phyloP scores from a whole-genome alignment of 1,284 basidiomycete genomes.

The Abortiporus biennis region DNA sequence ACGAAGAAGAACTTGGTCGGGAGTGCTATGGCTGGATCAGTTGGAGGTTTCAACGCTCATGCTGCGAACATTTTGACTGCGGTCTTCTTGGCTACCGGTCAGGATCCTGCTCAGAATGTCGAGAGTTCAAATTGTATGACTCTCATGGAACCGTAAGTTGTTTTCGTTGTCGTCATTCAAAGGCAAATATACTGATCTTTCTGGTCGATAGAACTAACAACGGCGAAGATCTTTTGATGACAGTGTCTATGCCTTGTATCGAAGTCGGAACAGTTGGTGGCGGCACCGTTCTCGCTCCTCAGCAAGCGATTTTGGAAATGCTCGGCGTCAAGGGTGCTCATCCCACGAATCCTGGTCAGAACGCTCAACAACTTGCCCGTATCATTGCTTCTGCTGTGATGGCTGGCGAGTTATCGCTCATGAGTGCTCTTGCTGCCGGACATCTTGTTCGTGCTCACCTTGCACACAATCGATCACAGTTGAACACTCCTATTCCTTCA shows the following conservation, averaged over 20 bases:
- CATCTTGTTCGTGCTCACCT: slow-evolving; percentile 89
- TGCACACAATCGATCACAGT: slow-evolving; percentile 73
- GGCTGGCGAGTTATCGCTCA: slow-evolving; percentile 89
- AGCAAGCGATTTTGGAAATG: slow-evolving; percentile 88
- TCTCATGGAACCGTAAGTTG: slow-evolving; percentile 90
- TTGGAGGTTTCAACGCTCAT: slow-evolving; percentile 99
- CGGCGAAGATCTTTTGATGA: slow-evolving; percentile 88
- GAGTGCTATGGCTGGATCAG: slow-evolving; percentile 94
- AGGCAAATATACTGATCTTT: slow-evolving; percentile 7
- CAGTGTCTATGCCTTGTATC: slow-evolving; percentile 92
- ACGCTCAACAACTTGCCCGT: slow-evolving; percentile 82
- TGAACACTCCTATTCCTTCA: slow-evolving; percentile 60
- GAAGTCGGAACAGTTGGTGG: slow-evolving; percentile 97
- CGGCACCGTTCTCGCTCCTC: slow-evolving; percentile 87
- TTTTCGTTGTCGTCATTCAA: slow-evolving; percentile 1
- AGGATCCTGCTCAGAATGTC: slow-evolving; percentile 99
- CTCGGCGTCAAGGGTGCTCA: slow-evolving; percentile 88
- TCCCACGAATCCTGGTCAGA: slow-evolving; percentile 75
- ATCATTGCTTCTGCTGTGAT: slow-evolving; percentile 88
- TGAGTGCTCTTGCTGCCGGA: slow-evolving; percentile 88
- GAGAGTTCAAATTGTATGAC: slow-evolving; percentile 99
- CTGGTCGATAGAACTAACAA: slow-evolving; percentile 63
- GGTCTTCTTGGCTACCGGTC: slow-evolving; percentile 93
- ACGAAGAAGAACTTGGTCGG: slow-evolving; percentile 98
- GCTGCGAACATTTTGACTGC: slow-evolving; percentile 97